Evolutionary conservation across 768 basidiomycete genomes (phyloP).

Genomic region (Daedaleopsis nitida): DNA sequence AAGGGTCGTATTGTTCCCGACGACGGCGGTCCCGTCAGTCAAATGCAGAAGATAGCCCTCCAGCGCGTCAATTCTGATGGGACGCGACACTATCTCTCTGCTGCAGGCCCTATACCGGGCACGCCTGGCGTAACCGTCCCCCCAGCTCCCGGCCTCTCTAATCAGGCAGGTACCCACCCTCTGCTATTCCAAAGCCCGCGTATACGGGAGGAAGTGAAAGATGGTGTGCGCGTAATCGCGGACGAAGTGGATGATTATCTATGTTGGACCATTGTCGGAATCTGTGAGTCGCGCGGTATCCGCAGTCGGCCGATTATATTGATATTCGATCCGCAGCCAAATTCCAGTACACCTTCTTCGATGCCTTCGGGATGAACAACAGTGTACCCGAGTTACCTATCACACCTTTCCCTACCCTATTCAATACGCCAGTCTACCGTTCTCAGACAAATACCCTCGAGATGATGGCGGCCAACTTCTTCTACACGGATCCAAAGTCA

Average conservation of each 20-base stretch:
- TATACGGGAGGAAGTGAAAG: slow-evolving; percentile 80
- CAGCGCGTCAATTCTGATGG: slow-evolving; percentile 83
- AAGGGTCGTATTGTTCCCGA: slow-evolving; percentile 86
- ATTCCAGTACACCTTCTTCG: slow-evolving; percentile 94
- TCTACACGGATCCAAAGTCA: slow-evolving; percentile 73
- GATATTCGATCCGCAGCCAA: slow-evolving; percentile 55
- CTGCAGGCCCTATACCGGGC: slow-evolving; percentile 82
- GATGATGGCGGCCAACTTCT: slow-evolving; percentile 86
- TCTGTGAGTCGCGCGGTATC: slow-evolving; percentile 59
- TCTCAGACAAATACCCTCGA: slow-evolving; percentile 67
- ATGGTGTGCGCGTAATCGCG: slow-evolving; percentile 70
- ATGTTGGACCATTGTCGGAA: slow-evolving; percentile 95
- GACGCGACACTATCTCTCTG: slow-evolving; percentile 84
- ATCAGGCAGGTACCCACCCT: slow-evolving; percentile 80
- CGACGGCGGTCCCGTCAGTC: slow-evolving; percentile 90
- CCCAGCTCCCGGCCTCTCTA: slow-evolving; percentile 73
- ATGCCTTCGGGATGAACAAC: slow-evolving; percentile 80
- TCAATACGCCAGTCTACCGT: slow-evolving; percentile 76
- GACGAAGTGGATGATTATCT: slow-evolving; percentile 95
- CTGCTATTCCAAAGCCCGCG: slow-evolving; percentile 79
- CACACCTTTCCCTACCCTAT: slow-evolving; percentile 87
- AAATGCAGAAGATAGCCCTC: slow-evolving; percentile 95
- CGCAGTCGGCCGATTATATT: slow-evolving; percentile 5
- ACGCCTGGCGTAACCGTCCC: slow-evolving; percentile 68
- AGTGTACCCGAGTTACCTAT: slow-evolving; percentile 78